phyloP scores from a whole-genome alignment of 2,329 filamentous ascomycete genomes.

The Pleurostoma richardsiae region DNA sequence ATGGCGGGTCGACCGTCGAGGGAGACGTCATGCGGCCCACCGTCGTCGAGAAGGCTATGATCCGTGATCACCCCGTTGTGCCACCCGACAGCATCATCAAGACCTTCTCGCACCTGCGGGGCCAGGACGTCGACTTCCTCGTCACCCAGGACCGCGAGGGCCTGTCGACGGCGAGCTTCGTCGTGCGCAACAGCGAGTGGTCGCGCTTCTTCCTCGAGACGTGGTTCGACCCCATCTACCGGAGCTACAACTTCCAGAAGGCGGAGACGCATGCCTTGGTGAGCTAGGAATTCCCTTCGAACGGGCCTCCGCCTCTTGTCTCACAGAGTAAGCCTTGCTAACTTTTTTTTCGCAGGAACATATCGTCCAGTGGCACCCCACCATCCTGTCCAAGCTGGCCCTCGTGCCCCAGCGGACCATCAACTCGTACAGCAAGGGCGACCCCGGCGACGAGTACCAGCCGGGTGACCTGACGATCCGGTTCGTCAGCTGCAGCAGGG shows the following conservation, averaged over 20 bases:
- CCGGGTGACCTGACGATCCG: constrained; percentile 82
- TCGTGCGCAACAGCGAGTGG: constrained; percentile 83
- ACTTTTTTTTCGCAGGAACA: constrained; percentile 57
- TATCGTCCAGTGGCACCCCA: constrained; percentile 94
- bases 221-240: constrained; percentile 93
- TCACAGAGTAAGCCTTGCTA: constrained; percentile 12
- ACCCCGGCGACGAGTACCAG: constrained; percentile 62
- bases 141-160: constrained; percentile 82
- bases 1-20: constrained; percentile 65
- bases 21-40: constrained; percentile 63
- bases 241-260: constrained; percentile 94
- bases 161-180: constrained; percentile 69
- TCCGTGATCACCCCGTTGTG: constrained; percentile 79
- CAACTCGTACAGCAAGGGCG: constrained; percentile 66
- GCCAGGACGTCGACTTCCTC: constrained; percentile 73
- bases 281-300: constrained; percentile 10
- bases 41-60: constrained; percentile 72
- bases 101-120: constrained; percentile 79
- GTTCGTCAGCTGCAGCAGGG: constrained; percentile 66
- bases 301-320: constrained; percentile 18
- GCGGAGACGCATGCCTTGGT: constrained; percentile 89
- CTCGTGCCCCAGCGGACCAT: constrained; percentile 81
- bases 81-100: constrained; percentile 96
- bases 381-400: constrained; percentile 82
- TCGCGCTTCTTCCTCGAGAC: constrained; percentile 87